Evolutionary conservation across 2,329 filamentous ascomycete genomes (phyloP).

Genomic region (Neopestalotiopsis sp.): DNA sequence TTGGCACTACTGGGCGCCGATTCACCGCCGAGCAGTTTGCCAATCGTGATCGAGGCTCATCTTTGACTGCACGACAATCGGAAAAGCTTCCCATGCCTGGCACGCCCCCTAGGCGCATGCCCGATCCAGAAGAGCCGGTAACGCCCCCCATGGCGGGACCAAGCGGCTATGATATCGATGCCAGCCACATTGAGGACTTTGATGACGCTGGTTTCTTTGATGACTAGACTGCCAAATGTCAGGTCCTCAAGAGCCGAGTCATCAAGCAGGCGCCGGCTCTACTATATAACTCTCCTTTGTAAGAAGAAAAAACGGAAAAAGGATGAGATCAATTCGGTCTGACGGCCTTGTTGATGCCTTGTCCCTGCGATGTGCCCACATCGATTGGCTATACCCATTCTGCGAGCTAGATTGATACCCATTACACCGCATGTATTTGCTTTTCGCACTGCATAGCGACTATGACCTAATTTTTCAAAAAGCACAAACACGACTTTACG

Average conservation of each 20-base stretch:
- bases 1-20: conserved; percentile 63
- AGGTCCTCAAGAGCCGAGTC: background rate
- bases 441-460: background rate
- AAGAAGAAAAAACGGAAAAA: background rate
- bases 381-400: conserved; percentile 10
- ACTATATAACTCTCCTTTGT: conserved; percentile 15
- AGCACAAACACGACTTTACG: background rate
- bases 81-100: conserved; percentile 45
- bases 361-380: conserved; percentile 22
- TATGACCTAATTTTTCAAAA: conserved; percentile 1
- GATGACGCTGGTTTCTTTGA: conserved; percentile 66
- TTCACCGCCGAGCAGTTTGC: conserved; percentile 57
- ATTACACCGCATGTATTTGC: conserved; percentile 12
- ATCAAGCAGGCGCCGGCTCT: background rate
- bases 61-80: conserved; percentile 39
- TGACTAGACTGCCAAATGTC: conserved; percentile 36
- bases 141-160: conserved; percentile 68
- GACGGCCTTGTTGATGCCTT: conserved; percentile 16
- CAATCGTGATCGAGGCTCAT: conserved; percentile 39
- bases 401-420: conserved; percentile 20
- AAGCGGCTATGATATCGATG: conserved; percentile 65
- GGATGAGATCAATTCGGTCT: background rate
- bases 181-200: conserved; percentile 58
- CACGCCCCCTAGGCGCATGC: conserved; percentile 46
- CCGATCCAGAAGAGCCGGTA: conserved; percentile 45